A percentile compares a stretch with the other conserved stretches of the same genome.
Evolutionary conservation across 495 filamentous ascomycete species (phyloP).

Genomic region (Neurospora hispaniola): DNA sequence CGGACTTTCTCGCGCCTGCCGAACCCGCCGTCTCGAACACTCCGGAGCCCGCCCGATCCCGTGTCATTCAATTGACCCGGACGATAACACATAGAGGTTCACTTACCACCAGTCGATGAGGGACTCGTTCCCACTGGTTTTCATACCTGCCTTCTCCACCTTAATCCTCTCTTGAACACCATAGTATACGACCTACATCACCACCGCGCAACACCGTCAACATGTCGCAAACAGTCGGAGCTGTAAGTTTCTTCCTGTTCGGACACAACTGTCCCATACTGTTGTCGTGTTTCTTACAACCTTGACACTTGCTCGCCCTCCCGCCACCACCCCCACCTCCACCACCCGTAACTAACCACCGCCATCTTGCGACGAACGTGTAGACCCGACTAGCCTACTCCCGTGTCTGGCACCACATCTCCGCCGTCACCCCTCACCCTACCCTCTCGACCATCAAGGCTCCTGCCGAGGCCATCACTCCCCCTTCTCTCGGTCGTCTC

Average conservation of each 20-base stretch:
- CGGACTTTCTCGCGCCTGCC: neutral
- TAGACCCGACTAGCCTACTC: slow-evolving; percentile 96
- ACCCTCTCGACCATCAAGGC: slow-evolving; percentile 40
- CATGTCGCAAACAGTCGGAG: slow-evolving; percentile 19
- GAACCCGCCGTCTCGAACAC: neutral
- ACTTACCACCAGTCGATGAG: slow-evolving; percentile 12
- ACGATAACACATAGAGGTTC: neutral
- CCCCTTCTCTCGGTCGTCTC: slow-evolving; percentile 71
- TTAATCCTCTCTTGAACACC: neutral
- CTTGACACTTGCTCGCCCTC: slow-evolving; percentile 9
- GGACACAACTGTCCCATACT: neutral
- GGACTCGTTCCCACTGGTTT: slow-evolving; percentile 17
- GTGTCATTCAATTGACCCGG: neutral
- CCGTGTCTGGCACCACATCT: slow-evolving; percentile 87
- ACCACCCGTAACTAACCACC: slow-evolving; percentile 51
- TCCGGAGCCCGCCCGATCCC: neutral
- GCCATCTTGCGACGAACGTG: slow-evolving; percentile 22
- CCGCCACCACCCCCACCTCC: neutral
- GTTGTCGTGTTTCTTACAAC: neutral
- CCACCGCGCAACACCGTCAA: slow-evolving; percentile 2
- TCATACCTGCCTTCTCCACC: neutral
- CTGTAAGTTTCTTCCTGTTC: slow-evolving; percentile 4
- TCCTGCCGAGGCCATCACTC: slow-evolving; percentile 45
- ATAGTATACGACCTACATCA: neutral
- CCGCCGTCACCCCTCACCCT: slow-evolving; percentile 45